These are phyloP conservation scores for Leccinum angustisporum DNA, from an alignment of 1,284 basidiomycete species.

Conservation along the genomic window DNA sequence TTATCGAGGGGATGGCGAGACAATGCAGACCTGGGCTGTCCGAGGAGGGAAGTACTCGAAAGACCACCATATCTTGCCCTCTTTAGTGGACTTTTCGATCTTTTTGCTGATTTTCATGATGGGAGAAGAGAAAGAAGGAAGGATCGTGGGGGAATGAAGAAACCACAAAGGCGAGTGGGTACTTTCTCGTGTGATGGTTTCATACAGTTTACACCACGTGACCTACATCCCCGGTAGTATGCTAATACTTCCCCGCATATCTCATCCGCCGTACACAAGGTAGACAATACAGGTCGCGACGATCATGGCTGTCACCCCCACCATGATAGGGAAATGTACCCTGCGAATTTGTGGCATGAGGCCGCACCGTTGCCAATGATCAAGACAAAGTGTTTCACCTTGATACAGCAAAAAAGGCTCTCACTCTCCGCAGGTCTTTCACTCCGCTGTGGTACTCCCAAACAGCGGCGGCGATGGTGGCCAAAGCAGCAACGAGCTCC, in stretches of 20 bases:
- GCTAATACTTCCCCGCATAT: not conserved
- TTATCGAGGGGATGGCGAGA: not conserved
- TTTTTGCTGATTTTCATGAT: slow-evolving; percentile 91
- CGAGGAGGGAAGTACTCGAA: slow-evolving; percentile 97
- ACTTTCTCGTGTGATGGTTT: slow-evolving; percentile 26
- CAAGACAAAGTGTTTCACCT: slow-evolving; percentile 45
- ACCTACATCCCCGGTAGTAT: slow-evolving; percentile 5
- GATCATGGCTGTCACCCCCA: slow-evolving; percentile 46
- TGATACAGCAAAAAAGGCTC: slow-evolving; percentile 57
- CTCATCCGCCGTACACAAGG: slow-evolving; percentile 31
- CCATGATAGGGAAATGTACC: slow-evolving; percentile 52
- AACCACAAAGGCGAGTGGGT: slow-evolving; percentile 18
- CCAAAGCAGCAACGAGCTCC: slow-evolving; percentile 50
- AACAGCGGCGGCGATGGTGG: slow-evolving; percentile 53
- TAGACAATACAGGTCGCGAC: slow-evolving; percentile 53
- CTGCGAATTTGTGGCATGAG: slow-evolving; percentile 33
- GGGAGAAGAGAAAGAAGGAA: slow-evolving; percentile 9
- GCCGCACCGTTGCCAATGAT: slow-evolving; percentile 7
- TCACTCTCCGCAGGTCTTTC: slow-evolving; percentile 52
- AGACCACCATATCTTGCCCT: slow-evolving; percentile 89
- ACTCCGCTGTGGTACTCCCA: slow-evolving; percentile 66
- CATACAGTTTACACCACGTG: slow-evolving; percentile 23
- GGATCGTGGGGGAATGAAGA: slow-evolving; percentile 19
- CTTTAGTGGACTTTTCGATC: slow-evolving; percentile 78
- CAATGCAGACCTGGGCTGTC: slow-evolving; percentile 77